Evolutionary conservation across 2,329 filamentous ascomycete genomes (phyloP).

Genomic region (Exserohilum rostratum): DNA sequence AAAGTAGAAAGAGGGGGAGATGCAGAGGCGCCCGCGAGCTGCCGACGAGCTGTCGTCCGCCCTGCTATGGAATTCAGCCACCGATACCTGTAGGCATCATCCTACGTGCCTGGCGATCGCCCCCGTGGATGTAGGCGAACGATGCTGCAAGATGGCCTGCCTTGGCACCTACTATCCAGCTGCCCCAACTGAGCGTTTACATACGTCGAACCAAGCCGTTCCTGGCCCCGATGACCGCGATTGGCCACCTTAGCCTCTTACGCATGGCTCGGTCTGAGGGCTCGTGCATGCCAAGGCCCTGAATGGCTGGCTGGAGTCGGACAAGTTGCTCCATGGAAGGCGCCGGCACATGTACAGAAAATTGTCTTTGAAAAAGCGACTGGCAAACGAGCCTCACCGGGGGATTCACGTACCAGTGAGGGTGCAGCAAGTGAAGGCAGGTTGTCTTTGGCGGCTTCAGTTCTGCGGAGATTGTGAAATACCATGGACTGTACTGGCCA

Average conservation of each 20-base stretch:
- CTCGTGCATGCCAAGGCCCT: slow-evolving; percentile 12
- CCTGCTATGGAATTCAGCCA: background rate
- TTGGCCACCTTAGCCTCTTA: background rate
- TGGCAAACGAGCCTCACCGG: background rate
- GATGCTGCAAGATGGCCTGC: background rate
- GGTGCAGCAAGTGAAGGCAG: background rate
- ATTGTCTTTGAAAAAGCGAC: background rate
- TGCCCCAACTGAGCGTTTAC: background rate
- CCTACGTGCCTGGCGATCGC: background rate
- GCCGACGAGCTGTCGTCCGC: background rate
- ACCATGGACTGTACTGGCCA: slow-evolving; percentile 1
- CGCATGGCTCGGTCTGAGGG: background rate
- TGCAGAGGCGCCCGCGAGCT: no score
- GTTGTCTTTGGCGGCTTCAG: background rate
- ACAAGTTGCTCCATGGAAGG: slow-evolving; percentile 2
- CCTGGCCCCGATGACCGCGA: background rate
- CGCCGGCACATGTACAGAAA: background rate
- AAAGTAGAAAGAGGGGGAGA: background rate
- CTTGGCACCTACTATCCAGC: slow-evolving; percentile 2
- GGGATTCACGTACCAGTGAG: slow-evolving; percentile 6
- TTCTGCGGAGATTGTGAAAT: background rate
- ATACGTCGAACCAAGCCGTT: background rate
- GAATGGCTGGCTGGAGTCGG: slow-evolving; percentile 5
- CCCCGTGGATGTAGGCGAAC: background rate
- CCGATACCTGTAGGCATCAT: background rate